Evolutionary conservation across 192 early-diverging fungal species (phyloP), one percentile per base, ranked within the genome.

Genomic region (Coemansia sp.): DNA sequence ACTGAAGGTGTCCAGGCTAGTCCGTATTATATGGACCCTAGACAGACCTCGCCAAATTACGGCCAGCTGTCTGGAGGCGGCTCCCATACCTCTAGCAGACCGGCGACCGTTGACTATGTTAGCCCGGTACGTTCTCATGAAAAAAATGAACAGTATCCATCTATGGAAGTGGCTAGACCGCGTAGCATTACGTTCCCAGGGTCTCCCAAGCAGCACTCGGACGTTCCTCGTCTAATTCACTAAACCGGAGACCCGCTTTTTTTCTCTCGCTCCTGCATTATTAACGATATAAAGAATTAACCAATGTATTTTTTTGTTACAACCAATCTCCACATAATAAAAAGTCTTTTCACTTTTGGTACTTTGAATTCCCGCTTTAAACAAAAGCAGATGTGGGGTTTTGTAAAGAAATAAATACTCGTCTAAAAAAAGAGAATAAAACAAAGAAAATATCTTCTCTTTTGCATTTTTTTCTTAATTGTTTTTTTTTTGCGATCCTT

Each of bases 181-280:
- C 61, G 75, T 9, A 78, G 75, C 38, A 72, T 72, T 28, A 72
- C 75, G 4, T 53, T 72, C 38, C 75, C 75, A 5, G 63, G 32
- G 8, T 28, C 65, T 43, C 55, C 38, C 20, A 66, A 61, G 28
- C 66, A 71, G 59, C 75, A 67, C 52, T 54, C 66, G 28, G 62
- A 64, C 52, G 72, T 78, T n/a, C 58, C 61, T 1, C 61, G 63
- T 38, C 38, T 78, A 18, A 72, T 78, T 35, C 63, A 76, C 37
- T 76, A 71, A 69, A 59, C 35, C 9, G 28, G 33, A 34, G 55
- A 43, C 17, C 17, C 6, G 52, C n/a, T 61, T 61, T 9, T 54
- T 54, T 54, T 54, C 52, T 54, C 11, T 9, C 39, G 11, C 11
- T 41, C 11, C 11, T 48, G 45, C 8, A 48, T 28, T 28, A 28